These are phyloP conservation scores for Apiospora koreana DNA, from an alignment of 2,329 filamentous ascomycete genomes.

Conservation along the genomic window DNA sequence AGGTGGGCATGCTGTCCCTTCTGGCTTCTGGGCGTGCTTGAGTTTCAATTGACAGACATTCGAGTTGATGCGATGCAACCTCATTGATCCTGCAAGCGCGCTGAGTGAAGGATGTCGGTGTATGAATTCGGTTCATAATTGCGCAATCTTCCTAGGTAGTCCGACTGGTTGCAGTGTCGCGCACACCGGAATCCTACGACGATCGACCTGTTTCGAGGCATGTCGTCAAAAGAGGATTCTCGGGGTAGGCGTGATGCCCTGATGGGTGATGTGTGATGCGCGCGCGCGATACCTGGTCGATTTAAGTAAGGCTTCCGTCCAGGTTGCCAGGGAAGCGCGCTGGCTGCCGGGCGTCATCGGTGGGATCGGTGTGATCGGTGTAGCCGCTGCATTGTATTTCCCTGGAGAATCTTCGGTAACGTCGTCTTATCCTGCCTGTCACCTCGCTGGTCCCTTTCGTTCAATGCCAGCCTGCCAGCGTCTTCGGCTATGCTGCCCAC, in stretches of 20 bases:
- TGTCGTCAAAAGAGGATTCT: not conserved
- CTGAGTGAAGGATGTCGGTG: not conserved
- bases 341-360: too few species aligned
- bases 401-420: too few species aligned
- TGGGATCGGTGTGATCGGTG: not conserved
- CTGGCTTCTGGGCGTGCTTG: not conserved
- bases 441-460: not conserved
- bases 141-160: too few species aligned
- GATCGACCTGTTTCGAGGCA: not conserved
- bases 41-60: not conserved
- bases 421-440: not conserved
- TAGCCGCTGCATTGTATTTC: not conserved
- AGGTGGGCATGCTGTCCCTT: not conserved
- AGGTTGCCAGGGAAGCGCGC: not conserved
- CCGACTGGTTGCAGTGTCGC: too few species aligned
- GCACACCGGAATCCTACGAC: not conserved
- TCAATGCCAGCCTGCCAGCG: not conserved
- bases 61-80: not conserved
- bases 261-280: not conserved
- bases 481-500: not conserved
- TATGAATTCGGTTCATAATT: not conserved
- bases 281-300: not conserved
- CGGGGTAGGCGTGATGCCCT: not conserved
- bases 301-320: not conserved
- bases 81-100: not conserved